These are phyloP conservation scores for Grifola frondosa DNA, from an alignment of 1,284 basidiomycete species.

Conservation along the genomic window DNA sequence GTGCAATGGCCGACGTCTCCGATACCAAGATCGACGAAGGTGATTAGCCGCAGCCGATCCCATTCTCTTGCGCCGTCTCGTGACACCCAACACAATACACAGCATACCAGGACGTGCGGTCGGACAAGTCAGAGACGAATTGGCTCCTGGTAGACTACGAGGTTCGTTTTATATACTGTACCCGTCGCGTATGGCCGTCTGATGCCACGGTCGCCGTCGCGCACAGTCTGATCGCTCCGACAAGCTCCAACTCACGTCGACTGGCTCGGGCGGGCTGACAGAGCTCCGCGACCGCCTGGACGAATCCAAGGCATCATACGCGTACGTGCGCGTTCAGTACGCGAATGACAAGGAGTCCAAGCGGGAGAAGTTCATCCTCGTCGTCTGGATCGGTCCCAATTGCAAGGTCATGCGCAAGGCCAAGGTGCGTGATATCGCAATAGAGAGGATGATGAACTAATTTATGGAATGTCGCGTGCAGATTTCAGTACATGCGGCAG, in stretches of 20 bases:
- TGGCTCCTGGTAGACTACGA: conserved; percentile 89
- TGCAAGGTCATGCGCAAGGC: conserved; percentile 91
- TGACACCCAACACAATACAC: conserved; percentile 12
- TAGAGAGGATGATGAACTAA: neutral
- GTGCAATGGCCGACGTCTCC: conserved; percentile 78
- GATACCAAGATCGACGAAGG: conserved; percentile 79
- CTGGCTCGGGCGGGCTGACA: conserved; percentile 74
- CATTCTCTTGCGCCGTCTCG: conserved; percentile 9
- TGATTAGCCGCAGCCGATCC: conserved; percentile 34
- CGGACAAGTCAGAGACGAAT: conserved; percentile 79
- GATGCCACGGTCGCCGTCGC: neutral
- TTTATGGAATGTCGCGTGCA: conserved; percentile 29
- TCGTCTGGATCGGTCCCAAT: conserved; percentile 85
- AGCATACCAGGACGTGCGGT: conserved; percentile 87
- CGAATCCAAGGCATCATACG: conserved; percentile 77
- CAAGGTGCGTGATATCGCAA: conserved; percentile 55
- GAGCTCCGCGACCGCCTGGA: conserved; percentile 78
- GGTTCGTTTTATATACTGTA: conserved; percentile 39
- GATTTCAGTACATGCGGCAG: conserved; percentile 86
- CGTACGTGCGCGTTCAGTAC: conserved; percentile 81
- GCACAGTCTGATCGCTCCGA: conserved; percentile 77
- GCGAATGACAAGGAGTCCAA: conserved; percentile 85
- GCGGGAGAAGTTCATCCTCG: conserved; percentile 87
- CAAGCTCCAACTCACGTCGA: conserved; percentile 73
- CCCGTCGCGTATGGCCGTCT: neutral